A percentile compares a stretch with the other conserved stretches of the same genome.
These are phyloP conservation scores for Pseudoscleropodium purum DNA, from an alignment of 225 moss, liverwort and hornwort species.

Conservation along the genomic window DNA sequence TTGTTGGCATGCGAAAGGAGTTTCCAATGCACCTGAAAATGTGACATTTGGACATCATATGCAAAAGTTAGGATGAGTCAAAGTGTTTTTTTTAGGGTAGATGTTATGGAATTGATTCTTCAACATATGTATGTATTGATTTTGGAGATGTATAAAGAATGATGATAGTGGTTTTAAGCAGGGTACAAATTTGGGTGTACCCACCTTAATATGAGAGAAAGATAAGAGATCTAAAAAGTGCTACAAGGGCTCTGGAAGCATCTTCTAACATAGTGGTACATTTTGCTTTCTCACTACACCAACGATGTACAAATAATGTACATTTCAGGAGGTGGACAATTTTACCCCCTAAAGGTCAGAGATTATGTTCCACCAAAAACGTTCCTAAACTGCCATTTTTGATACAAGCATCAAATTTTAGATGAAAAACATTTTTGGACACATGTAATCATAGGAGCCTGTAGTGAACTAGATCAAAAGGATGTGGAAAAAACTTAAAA, in stretches of 20 bases:
- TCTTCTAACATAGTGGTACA: background rate
- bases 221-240: background rate
- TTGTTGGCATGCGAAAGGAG: background rate
- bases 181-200: background rate
- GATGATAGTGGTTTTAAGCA: background rate
- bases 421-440: no score
- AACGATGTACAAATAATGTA: background rate
- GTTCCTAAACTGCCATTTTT: no score
- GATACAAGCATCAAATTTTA: no score
- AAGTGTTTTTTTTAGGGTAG: background rate
- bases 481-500: no score
- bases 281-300: background rate
- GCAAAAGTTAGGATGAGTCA: background rate
- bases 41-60: background rate
- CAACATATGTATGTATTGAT: background rate
- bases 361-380: no score
- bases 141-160: background rate
- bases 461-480: no score
- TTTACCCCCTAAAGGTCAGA: no score
- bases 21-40: fast-evolving
- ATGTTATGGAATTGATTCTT: fast-evolving
- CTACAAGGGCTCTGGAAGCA: fast-evolving
- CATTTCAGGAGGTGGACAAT: background rate
- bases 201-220: no score
- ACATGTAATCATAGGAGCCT: no score